Conservation (phyloP, 345 rosid genomes). For the Moringa oleifera region DNA sequence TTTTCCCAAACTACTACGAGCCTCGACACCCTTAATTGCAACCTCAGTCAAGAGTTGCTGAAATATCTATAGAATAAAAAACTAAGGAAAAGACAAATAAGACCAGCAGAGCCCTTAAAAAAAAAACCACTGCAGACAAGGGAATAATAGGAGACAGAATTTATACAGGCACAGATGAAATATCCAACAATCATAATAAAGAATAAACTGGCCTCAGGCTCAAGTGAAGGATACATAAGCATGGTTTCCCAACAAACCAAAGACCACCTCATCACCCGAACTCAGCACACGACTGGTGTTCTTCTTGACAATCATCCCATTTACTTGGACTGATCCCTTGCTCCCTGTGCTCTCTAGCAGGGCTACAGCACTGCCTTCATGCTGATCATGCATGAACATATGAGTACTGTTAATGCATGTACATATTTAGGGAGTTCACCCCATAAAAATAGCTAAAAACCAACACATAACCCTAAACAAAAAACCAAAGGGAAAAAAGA, state of each 20-base stretch:
- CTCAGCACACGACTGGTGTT: conserved; percentile 33
- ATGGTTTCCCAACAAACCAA: conserved; percentile 54
- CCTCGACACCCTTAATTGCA: conserved; percentile 48
- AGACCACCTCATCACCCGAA: conserved; percentile 79
- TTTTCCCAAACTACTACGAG: conserved; percentile 46
- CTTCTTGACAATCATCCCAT: conserved; percentile 51
- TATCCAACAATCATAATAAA: neutral
- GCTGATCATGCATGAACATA: conserved; percentile 81
- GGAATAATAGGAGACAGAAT: neutral
- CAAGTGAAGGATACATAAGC: conserved; percentile 75
- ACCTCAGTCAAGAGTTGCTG: conserved; percentile 53
- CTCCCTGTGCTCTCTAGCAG: conserved; percentile 63
- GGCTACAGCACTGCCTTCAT: conserved; percentile 51
- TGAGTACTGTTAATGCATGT: conserved; percentile 61
- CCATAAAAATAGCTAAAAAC: conserved; percentile 29
- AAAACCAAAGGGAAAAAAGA: conserved; percentile 1
- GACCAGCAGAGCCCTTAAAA: conserved; percentile 6
- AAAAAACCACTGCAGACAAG: neutral
- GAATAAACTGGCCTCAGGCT: conserved; percentile 4
- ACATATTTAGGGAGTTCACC: conserved; percentile 53
- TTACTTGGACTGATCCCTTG: conserved; percentile 65
- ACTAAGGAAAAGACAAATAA: conserved; percentile 37
- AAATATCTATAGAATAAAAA: conserved; percentile 47
- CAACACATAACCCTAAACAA: conserved; percentile 8
- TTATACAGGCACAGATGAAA: conserved; percentile 10